phyloP scores from a whole-genome alignment of 352 stramenopile species.

The Pythium phragmitis region DNA sequence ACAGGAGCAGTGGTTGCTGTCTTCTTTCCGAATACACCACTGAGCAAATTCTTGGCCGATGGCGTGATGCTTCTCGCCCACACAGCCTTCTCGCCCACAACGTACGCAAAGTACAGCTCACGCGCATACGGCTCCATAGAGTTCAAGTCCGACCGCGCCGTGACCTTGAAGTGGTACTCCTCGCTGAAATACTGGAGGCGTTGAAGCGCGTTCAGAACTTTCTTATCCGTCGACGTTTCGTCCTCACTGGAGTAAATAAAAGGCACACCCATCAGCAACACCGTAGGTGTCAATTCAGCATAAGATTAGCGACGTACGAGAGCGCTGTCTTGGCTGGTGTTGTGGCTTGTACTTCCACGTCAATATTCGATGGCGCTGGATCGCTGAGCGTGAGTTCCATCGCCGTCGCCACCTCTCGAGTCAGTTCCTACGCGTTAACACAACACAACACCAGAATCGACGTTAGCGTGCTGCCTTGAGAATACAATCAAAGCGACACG shows the following conservation, averaged over 20 bases:
- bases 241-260: constrained; percentile 2
- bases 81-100: constrained; percentile 1
- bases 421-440: constrained; percentile 5
- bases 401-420: constrained; percentile 21
- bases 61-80: not conserved
- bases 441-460: not conserved
- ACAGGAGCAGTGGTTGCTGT: not conserved
- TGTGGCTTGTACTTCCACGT: constrained; percentile 5
- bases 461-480: not conserved
- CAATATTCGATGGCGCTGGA: constrained; percentile 23
- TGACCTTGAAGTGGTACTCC: not conserved
- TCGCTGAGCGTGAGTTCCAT: constrained; percentile 32
- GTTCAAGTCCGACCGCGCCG: not conserved
- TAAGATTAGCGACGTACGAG: not conserved
- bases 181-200: not conserved
- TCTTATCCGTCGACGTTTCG: constrained; percentile 4
- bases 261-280: not conserved
- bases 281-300: not conserved
- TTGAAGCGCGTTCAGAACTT: not conserved
- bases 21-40: not conserved
- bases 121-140: constrained; percentile 29
- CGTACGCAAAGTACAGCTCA: constrained; percentile 23
- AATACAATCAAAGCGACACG: not conserved
- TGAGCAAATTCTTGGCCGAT: not conserved
- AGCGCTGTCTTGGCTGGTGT: not conserved